Conservation (phyloP, 2,329 filamentous ascomycete genomes). For the Cladobotryum protrusum region DNA sequence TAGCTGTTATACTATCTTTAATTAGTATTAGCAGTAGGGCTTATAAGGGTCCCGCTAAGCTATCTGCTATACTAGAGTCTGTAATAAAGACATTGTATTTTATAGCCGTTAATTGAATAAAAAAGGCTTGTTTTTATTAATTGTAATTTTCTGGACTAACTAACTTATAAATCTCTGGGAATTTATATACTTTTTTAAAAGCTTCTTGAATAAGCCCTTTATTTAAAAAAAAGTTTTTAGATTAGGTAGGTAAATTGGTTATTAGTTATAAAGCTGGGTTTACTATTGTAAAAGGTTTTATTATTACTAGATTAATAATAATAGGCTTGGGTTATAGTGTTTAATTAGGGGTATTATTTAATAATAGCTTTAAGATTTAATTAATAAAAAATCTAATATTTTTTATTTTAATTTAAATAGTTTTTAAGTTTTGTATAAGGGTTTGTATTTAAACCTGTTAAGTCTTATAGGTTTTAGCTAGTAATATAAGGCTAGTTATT, state of each 20-base stretch:
- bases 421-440: neutral
- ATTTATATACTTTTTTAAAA: no score
- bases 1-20: neutral
- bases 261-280: neutral
- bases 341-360: no score
- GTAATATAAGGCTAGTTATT: neutral
- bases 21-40: neutral
- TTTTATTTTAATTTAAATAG: constrained; percentile 9
- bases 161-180: no score
- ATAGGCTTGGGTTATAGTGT: neutral
- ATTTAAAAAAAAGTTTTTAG: neutral
- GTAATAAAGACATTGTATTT: no score
- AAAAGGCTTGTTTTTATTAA: no score
- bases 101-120: no score
- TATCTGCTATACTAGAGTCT: neutral
- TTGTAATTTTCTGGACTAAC: no score
- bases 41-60: neutral
- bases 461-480: neutral
- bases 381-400: neutral
- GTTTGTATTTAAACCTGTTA: neutral
- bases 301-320: no score
- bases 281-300: no score
- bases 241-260: neutral
- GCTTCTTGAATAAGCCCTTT: neutral
- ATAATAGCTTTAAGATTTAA: no score